Conservation (phyloP, 257 asterid species). For the Salvia miltiorrhiza region DNA sequence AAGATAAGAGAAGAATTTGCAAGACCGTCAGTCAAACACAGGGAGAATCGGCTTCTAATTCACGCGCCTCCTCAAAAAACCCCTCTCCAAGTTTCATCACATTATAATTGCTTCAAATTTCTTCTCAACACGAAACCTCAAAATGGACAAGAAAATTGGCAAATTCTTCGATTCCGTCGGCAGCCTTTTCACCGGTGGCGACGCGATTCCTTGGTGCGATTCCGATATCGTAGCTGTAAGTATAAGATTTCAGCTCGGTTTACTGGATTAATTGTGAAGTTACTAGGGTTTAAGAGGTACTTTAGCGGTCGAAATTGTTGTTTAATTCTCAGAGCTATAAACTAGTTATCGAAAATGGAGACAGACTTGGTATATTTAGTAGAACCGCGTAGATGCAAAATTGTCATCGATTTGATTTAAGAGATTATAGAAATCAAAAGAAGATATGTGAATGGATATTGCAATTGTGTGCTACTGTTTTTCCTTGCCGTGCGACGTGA, state of each 20-base stretch:
- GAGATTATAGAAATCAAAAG: not conserved
- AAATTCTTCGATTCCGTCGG: constrained; percentile 65
- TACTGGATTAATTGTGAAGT: not conserved
- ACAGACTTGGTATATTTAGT: not conserved
- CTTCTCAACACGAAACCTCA: not conserved
- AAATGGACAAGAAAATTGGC: constrained; percentile 62
- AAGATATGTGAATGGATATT: not conserved
- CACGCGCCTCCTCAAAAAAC: constrained; percentile 5
- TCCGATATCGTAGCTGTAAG: constrained; percentile 63
- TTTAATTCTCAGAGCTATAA: not conserved
- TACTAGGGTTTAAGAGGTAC: constrained; percentile 21
- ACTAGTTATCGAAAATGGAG: not conserved
- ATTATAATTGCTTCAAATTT: constrained; percentile 4
- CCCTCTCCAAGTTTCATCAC: constrained; percentile 6
- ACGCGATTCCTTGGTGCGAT: constrained; percentile 83
- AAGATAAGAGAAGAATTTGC: not conserved
- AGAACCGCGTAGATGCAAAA: not conserved
- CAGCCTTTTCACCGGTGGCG: constrained; percentile 66
- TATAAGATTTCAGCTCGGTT: not conserved
- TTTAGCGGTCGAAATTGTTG: not conserved
- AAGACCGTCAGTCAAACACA: not conserved
- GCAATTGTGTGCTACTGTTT: not conserved
- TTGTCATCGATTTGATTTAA: not conserved
- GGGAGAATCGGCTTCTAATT: not conserved
- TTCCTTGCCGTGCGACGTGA: not conserved